Evolutionary conservation across 2,329 filamentous ascomycete genomes (phyloP), one percentile per base, ranked within the genome.

Genomic region (Chaetothyriales sp.): DNA sequence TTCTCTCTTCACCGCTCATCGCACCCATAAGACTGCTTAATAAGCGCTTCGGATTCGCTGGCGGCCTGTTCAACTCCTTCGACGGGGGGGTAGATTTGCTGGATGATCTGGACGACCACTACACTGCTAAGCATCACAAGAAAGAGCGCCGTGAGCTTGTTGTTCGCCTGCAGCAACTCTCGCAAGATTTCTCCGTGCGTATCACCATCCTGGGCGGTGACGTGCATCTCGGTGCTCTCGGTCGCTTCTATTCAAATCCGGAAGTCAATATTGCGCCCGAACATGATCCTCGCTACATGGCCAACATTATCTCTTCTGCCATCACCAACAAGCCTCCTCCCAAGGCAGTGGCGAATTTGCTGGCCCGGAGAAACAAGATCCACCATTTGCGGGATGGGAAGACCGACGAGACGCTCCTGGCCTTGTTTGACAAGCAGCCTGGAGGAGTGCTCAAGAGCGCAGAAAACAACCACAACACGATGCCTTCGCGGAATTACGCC

Each of bases 41-140:
- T 71, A 85, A 89, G 65, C 80, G 89, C 22, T 94, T 96, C 58
- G 90, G 90, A 51, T 69, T 95, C 44, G 84, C 84, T 3, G 89
- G 88, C 47, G 80, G 81, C 49, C 73, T 95, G 44, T 95, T 96
- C 74, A 96, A 96, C 67, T 78, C 87, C 51, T 95, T 96, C 59
- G 90, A 95, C 60, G 90, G 90, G 42, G 71, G 75, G 47, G 76
- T 81, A 26, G 79, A 82, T 69, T 64, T 83, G 42, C 66, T 83
- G 5, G 79, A 82, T 54, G 79, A 82, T 56, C 62, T 83, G 44
- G 79, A 82, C 58, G 79, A 83, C 59, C 79, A 82, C 60, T 95
- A 95, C 72, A 95, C 90, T 1, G 86, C 89, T 5, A 80, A 80
- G 55, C 87, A 88, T 48, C 90, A 96, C 73, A 96, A 95, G 68